Base-by-base conservation (phyloP, 176 grass and related monocot species). In the Aegilops sharonensis region DNA sequence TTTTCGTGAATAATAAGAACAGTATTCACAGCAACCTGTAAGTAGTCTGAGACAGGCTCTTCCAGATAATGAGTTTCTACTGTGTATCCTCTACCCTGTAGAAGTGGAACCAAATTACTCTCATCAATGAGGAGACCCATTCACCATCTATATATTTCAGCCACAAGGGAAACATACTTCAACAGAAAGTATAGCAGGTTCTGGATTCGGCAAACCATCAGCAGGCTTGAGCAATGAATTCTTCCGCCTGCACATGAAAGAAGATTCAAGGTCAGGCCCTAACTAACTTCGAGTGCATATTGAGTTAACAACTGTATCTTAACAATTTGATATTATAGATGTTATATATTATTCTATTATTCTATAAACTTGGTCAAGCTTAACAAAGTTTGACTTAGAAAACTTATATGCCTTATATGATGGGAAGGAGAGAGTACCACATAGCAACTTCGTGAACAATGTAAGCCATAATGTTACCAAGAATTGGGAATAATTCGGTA, bases 161-260 rank as follows among this genome's bases (percentile, higher is more conserved):
- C 30, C 60, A 83, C 54, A 85, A 80, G 20, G 70, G 78, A 12
- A 75, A 85, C 85, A 83, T 92, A 98, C 96, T 92, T 98, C 96
- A 84, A 95, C 96, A 86, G 96, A 98, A 91, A 98, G 90, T 86
- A 94, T 94, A 88, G 92, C 91, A 82, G 96, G 96, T 85, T 89
- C 85, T 76, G 82, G 88, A 61, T 83, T 92, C 13, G 92, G 96
- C 40, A 84, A 81, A 85, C 29, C 12, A 89, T 92, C 93, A 86
- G 81, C 86, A 88, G 87, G 69, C 34, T 83, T 85, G 69, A 73
- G 79, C 64, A 80, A 78, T 30, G 88, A 48, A 84, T 79, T 92
- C 59, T 89, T 95, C 66, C 84, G 83, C 86, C 96, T 98, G 76
- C 17, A 39, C 64, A 13, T 61, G 47, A 73, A 11, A 90, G 12